Evolutionary conservation across 495 filamentous ascomycete species (phyloP), one percentile per base, ranked within the genome.

Genomic region (Penicillium herquei): DNA sequence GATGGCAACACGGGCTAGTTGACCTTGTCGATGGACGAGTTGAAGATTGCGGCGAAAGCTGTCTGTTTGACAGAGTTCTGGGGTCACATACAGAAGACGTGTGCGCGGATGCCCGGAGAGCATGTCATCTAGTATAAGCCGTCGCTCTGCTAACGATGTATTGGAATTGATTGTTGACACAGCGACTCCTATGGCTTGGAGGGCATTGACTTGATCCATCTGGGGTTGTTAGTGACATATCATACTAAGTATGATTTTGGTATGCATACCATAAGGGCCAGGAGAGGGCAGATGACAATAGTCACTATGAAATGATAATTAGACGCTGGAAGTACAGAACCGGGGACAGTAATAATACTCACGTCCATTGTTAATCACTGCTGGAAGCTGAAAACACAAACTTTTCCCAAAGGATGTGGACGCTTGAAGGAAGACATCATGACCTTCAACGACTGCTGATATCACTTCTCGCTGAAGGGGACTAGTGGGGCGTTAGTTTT

Each of bases 401-500:
- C 90, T 96, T 70, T 98, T 98, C 12, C 93, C 93, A 65, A 96
- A 96, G 1, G 90, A 94, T 3, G 93, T 98, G n/a, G 92, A 92
- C 34, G 93, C 93, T 69, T 96, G 93, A 1, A 98, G 80, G 65
- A 96, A 97, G 26, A 98, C 87, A 87, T 98, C 93, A 42, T 93
- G 77, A 14, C 90, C 88, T 45, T 89, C 85, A 14, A 97, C 78
- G 3, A 89, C 86, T 30, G 90, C 87, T 21, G 74, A 69, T 39
- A 98, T 95, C 41, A 96, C 92, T 52, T 98, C 91, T 52, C 90
- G 80, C 64, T 98, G 93, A 6, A 88, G 77, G 16, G 91, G 92
- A 61, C 92, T 91, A 16, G 57, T 63, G 63, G 21, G 13, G 10
- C 17, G n/a, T 71, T 55, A 65, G 60, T 46, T 31, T 49, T 13